Base-by-base conservation (phyloP, 2,329 filamentous ascomycete species). In the Dactylonectria estremocensis region DNA sequence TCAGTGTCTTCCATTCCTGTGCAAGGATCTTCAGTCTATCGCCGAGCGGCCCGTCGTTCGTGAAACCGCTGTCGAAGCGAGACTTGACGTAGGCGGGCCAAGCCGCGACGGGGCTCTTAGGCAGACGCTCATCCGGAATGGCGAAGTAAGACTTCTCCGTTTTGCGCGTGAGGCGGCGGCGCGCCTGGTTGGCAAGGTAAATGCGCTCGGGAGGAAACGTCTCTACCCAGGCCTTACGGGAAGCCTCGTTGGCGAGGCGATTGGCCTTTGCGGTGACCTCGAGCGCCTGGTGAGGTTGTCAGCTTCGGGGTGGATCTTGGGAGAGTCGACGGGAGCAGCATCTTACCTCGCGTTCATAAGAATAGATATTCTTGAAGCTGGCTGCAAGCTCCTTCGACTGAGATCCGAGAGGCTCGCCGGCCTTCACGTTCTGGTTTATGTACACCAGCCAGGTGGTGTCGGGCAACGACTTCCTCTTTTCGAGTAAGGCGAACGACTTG, bases 211-310 rank as follows among this genome's bases (percentile, higher is more conserved):
- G 77, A 3, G 83, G 76, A 71, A 84, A 75, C 31, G 76, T 78
- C 66, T 84, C 79, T n/a, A 89, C 76, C 87, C 88, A 90, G 16
- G 80, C 77, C 77, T 84, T 82, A 74, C 80, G 80, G 18, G 76
- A 72, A 9, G 76, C 80, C 9, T 77, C 72, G 73, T 87, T 87
- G 72, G 72, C 67, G 20, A 73, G 69, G 54, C 77, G 79, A 79
- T 89, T 88, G 69, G 81, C 70, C 2, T 76, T 62, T 31, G 77
- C 80, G 13, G 45, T 72, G 22, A 76, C 70, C n/a, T 76, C 46
- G 28, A 87, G 77, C 46, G 71, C 62, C 78, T 80, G 11, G 49
- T 6, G 24, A n/a, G 9, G 31, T 35, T 58, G 37, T 40, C 14
- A 14, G 43, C n/a, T 46, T 54, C 5, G 43, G 56, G 46, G 24